Percentiles rank a stretch among this genome's conserved stretches.
Conservation (phyloP, 805 yeast genomes). For the Brettanomyces custersianus region DNA sequence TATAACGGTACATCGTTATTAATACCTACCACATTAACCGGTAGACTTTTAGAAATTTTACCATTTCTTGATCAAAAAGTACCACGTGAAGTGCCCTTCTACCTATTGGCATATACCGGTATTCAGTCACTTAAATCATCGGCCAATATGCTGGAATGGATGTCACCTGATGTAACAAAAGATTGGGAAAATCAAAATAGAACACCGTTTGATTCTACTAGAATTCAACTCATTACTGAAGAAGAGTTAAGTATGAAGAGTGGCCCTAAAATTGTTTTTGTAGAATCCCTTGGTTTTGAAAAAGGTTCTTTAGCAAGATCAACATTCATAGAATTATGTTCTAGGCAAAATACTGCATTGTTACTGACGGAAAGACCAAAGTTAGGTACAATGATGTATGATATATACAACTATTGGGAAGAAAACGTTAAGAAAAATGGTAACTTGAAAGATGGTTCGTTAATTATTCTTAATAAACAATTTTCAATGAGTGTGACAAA, state of each 20-base stretch:
- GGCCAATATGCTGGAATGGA: conserved; percentile 89
- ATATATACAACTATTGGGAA: conserved; percentile 48
- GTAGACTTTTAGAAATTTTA: conserved; percentile 73
- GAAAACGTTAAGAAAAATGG: conserved; percentile 27
- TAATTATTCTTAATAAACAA: conserved; percentile 42
- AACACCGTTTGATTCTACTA: conserved; percentile 63
- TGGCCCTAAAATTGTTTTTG: conserved; percentile 75
- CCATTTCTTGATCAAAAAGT: conserved; percentile 24
- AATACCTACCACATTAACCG: conserved; percentile 73
- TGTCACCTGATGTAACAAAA: conserved; percentile 77
- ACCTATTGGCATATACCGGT: conserved; percentile 71
- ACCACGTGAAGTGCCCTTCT: conserved; percentile 46
- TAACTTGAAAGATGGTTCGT: conserved; percentile 49
- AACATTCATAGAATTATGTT: conserved; percentile 46
- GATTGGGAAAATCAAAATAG: conserved; percentile 71
- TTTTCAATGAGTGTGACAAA: conserved; percentile 27
- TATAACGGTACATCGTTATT: conserved; percentile 74
- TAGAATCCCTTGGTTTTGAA: conserved; percentile 58
- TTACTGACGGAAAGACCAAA: conserved; percentile 64
- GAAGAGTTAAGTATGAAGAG: conserved; percentile 39
- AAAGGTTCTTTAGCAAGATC: conserved; percentile 54
- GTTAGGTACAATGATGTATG: conserved; percentile 36
- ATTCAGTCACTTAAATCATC: conserved; percentile 74
- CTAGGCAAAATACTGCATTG: conserved; percentile 57
- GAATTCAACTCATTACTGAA: conserved; percentile 50